Evolutionary conservation across 768 basidiomycete species (phyloP), one percentile per base, ranked within the genome.

Genomic region (Termitomyces heimii): DNA sequence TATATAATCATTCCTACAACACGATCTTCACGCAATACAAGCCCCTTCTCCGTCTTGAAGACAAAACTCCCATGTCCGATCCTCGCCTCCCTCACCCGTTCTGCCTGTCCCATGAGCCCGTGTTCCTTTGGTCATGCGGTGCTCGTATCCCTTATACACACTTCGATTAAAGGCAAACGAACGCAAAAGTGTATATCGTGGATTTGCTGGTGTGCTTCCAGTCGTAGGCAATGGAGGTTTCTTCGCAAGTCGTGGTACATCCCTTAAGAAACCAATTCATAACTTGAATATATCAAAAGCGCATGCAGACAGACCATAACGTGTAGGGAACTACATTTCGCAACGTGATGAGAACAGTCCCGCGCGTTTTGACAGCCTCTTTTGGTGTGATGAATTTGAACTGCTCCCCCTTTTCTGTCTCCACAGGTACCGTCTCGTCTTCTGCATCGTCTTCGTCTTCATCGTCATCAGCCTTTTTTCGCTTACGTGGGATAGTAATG

Each of bases 91-190:
- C 66, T 83, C 84, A 37, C 83, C 89, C 13, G 83, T 90, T 73
- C 70, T 86, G 28, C 81, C 83, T 40, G 74, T 80, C 29, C 82
- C 86, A 66, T 81, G 81, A 0, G 69, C 89, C 68, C 82, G 78
- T 74, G 82, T 92, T 5, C 95, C 95, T 66, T 94, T 89, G 3
- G 96, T 97, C 85, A 96, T 89, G n/a, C 92, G 77, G 68, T 98
- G 96, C 63, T 87, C 87, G 64, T 98, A 98, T 1, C 92, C 93
- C 48, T 80, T 82, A 84, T 93, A 98, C 0, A 74, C 60, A 10
- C 69, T 68, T 42, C 89, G 77, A 42, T 83, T 74, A 67, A 98
- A 98, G 18, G 69, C 75, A 69, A 95, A 98, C 0, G 93, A 95
- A 29, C 91, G 82, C 18, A 93, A 68, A 12, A 88, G 77, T 2